These are phyloP conservation scores for Afroboletus lepidellus DNA, from an alignment of 1,284 basidiomycete species.

Conservation along the genomic window DNA sequence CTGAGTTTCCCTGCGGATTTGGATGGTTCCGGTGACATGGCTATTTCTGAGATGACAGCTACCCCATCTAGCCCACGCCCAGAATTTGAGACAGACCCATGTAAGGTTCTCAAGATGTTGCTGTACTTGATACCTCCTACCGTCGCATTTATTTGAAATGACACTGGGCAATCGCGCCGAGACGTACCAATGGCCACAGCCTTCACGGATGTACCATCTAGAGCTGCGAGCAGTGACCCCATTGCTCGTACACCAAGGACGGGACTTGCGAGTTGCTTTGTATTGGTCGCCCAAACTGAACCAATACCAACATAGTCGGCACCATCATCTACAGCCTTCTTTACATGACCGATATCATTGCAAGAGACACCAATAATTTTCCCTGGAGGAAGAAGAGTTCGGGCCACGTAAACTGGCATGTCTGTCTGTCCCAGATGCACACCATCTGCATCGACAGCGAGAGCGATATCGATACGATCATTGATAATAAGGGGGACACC, in stretches of 20 bases:
- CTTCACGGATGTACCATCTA: constrained; percentile 64
- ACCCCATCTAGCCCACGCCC: constrained; percentile 73
- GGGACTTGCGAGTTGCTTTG: constrained; percentile 65
- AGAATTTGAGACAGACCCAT: constrained; percentile 63
- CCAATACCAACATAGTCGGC: constrained; percentile 91
- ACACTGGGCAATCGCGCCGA: neutral
- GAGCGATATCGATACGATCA: constrained; percentile 85
- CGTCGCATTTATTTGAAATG: neutral
- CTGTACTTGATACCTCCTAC: constrained; percentile 80
- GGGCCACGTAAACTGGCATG: constrained; percentile 73
- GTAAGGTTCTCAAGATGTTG: constrained; percentile 71
- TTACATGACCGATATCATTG: constrained; percentile 65
- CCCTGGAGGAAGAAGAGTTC: constrained; percentile 65
- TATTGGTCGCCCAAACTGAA: constrained; percentile 71
- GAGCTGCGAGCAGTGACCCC: constrained; percentile 58
- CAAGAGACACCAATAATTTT: constrained; percentile 84
- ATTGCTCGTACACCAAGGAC: constrained; percentile 65
- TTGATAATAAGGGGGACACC: constrained; percentile 89
- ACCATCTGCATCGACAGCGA: constrained; percentile 75
- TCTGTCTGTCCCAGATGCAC: constrained; percentile 93
- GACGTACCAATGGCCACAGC: constrained; percentile 80
- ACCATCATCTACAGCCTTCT: constrained; percentile 52
- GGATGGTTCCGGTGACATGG: constrained; percentile 64
- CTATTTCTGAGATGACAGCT: constrained; percentile 90
- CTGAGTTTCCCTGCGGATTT: constrained; percentile 53